A percentile compares a stretch with the other conserved stretches of the same genome.
These are phyloP conservation scores for Cryptococcus amylolentus DNA, from an alignment of 1,284 basidiomycete genomes.

Conservation along the genomic window DNA sequence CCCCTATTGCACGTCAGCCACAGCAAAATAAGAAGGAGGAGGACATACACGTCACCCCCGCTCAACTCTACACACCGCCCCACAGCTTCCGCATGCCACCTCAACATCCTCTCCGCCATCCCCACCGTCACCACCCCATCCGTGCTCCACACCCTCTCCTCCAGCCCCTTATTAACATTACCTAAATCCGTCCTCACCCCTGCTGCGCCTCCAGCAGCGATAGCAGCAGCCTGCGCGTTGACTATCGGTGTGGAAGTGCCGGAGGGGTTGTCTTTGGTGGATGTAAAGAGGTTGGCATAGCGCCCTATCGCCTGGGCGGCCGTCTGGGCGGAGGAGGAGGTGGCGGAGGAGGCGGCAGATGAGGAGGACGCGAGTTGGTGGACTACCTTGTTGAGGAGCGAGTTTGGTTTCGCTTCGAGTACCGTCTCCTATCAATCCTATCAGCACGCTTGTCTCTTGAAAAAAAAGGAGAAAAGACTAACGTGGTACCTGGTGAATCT, in stretches of 20 bases:
- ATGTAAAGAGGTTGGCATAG: slow-evolving; percentile 65
- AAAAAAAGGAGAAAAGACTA: slow-evolving; percentile 39
- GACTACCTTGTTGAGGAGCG: slow-evolving; percentile 86
- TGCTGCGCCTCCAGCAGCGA: neutral
- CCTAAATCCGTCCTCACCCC: slow-evolving; percentile 11
- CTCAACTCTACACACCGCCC: slow-evolving; percentile 88
- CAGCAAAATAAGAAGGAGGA: neutral
- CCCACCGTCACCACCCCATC: slow-evolving; percentile 75
- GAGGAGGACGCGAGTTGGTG: slow-evolving; percentile 80
- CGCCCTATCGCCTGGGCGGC: slow-evolving; percentile 60
- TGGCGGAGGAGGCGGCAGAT: slow-evolving; percentile 51
- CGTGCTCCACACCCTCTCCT: slow-evolving; percentile 69
- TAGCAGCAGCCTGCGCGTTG: no score
- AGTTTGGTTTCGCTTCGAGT: slow-evolving; percentile 75
- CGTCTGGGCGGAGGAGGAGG: slow-evolving; percentile 58
- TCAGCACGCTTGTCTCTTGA: neutral
- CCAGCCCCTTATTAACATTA: slow-evolving; percentile 43
- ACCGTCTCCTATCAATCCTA: slow-evolving; percentile 59
- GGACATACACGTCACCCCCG: slow-evolving; percentile 72
- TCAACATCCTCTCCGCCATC: slow-evolving; percentile 81
- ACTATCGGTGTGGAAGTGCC: slow-evolving; percentile 4
- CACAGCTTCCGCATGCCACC: slow-evolving; percentile 93
- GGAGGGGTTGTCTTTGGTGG: slow-evolving; percentile 20
- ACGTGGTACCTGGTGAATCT: slow-evolving; percentile 89
- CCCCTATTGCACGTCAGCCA: slow-evolving; percentile 56